Percentiles rank a stretch among this genome's conserved stretches.
phyloP scores from a whole-genome alignment of 2,329 filamentous ascomycete genomes.

The Cladosporium sp. region DNA sequence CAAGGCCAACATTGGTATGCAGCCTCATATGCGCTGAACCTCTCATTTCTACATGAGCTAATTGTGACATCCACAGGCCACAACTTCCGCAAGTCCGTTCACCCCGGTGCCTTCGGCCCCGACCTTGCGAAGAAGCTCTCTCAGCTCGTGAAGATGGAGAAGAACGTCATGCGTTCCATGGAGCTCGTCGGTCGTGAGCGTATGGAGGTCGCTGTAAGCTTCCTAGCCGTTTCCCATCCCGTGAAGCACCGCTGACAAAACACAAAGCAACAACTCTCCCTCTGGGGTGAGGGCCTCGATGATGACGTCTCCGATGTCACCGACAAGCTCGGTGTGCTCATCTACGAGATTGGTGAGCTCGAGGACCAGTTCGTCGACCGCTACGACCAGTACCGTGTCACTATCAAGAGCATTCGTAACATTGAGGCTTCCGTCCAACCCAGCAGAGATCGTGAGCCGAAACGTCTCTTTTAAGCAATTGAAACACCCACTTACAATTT shows the following conservation, averaged over 20 bases:
- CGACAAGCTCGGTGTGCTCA: conserved; percentile 94
- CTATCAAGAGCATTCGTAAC: conserved; percentile 98
- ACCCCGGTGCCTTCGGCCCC: conserved; percentile 72
- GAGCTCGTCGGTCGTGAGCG: conserved; percentile 92
- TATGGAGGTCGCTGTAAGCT: conserved; percentile 94
- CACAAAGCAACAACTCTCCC: conserved; percentile 88
- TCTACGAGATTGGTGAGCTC: conserved; percentile 97
- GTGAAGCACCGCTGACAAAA: neutral
- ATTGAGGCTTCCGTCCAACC: conserved; percentile 98
- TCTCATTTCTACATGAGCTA: neutral
- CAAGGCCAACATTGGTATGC: conserved; percentile 77
- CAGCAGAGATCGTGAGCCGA: conserved; percentile 80
- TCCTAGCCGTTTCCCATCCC: neutral
- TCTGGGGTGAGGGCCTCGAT: conserved; percentile 94
- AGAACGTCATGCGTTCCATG: conserved; percentile 99
- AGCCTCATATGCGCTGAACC: neutral
- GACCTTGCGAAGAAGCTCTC: conserved; percentile 97
- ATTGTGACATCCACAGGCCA: conserved; percentile 54
- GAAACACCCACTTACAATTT: neutral
- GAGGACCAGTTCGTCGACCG: conserved; percentile 98
- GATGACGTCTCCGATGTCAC: conserved; percentile 99
- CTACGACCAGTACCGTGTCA: conserved; percentile 98
- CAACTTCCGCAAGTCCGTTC: conserved; percentile 68
- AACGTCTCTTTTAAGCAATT: neutral
- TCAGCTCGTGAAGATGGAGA: conserved; percentile 99